Conservation (phyloP, 169 alveolate genomes). For the Cryptosporidium ubiquitum region DNA sequence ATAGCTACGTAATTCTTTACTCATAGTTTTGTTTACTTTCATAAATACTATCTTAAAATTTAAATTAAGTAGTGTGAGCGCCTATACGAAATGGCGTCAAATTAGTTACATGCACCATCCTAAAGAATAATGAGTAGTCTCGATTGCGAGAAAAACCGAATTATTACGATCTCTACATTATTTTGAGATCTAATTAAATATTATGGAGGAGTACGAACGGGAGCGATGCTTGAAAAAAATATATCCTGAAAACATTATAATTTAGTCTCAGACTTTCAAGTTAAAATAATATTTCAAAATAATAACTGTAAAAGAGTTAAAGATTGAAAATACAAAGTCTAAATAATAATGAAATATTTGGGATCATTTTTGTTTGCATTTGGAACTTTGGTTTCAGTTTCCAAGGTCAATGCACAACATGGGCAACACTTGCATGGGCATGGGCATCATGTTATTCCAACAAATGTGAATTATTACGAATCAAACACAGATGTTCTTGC, state of each 20-base stretch:
- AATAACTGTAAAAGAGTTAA: neutral
- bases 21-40: too few species aligned
- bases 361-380: slow-evolving; percentile 13
- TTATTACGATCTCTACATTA: neutral
- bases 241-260: slow-evolving; percentile 33
- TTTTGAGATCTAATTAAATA: slow-evolving; percentile 11
- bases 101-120: neutral
- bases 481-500: slow-evolving; percentile 69
- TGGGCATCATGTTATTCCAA: slow-evolving; percentile 60
- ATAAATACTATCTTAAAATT: too few species aligned
- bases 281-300: slow-evolving; percentile 23
- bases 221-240: slow-evolving; percentile 26
- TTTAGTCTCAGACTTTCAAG: neutral
- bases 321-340: neutral
- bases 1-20: too few species aligned
- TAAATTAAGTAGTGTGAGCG: too few species aligned
- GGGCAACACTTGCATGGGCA: slow-evolving; percentile 54
- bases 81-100: neutral
- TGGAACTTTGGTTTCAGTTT: slow-evolving; percentile 5
- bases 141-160: slow-evolving; percentile 6
- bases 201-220: neutral
- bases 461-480: slow-evolving; percentile 64
- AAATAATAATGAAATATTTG: slow-evolving; percentile 14
- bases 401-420: slow-evolving; percentile 40
- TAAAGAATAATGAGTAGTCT: neutral